Evolutionary conservation across 768 basidiomycete species (phyloP).

Genomic region (Guyanaporus albipodus): DNA sequence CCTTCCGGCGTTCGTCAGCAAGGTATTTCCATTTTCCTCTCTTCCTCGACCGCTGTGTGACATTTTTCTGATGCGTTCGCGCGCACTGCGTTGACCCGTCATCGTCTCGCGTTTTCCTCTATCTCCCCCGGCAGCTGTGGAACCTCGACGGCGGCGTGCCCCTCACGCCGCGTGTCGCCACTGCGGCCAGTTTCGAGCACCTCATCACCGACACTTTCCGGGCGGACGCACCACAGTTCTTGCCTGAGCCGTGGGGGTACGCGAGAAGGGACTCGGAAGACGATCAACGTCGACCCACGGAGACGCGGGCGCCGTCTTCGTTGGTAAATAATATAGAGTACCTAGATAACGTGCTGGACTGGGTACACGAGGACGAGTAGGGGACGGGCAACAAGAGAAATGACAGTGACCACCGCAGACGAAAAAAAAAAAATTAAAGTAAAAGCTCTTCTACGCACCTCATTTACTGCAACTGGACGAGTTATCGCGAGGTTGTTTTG

Average conservation of each 20-base stretch:
- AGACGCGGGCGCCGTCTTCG: not conserved
- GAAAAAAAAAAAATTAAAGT: too few species aligned
- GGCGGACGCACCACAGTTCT: constrained; percentile 6
- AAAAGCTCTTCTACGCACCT: too few species aligned
- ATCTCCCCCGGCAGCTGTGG: constrained; percentile 16
- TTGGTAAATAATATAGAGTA: not conserved
- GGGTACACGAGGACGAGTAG: not conserved
- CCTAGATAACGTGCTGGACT: not conserved
- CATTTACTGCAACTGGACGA: too few species aligned
- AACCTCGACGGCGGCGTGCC: constrained; percentile 21
- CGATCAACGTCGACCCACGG: not conserved
- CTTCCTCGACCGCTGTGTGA: too few species aligned
- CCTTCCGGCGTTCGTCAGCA: constrained; percentile 20
- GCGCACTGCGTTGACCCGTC: not conserved
- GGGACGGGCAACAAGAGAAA: not conserved
- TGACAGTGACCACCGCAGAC: too few species aligned
- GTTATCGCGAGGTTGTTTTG: too few species aligned
- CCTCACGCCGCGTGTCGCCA: constrained; percentile 19
- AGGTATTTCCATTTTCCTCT: constrained; percentile 3
- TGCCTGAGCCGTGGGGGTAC: constrained; percentile 24
- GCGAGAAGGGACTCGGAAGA: not conserved
- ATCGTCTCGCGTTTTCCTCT: not conserved
- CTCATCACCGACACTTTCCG: constrained; percentile 22
- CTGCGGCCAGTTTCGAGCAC: constrained; percentile 23
- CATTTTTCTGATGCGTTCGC: not conserved